Evolutionary conservation across 805 yeast species (phyloP).

Genomic region (Saccharomyces mikatae): DNA sequence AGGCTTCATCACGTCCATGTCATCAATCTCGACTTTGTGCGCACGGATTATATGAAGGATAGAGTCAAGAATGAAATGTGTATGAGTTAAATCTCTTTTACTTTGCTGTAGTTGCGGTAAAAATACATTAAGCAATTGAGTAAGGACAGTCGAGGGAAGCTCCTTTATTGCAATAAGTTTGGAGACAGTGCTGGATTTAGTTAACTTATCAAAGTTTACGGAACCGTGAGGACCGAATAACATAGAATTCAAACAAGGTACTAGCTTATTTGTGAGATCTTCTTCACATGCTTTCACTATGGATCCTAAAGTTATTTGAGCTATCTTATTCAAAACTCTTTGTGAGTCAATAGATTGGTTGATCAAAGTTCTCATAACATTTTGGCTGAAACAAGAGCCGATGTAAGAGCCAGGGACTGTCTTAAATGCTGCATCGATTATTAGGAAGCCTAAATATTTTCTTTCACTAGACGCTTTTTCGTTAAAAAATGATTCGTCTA

Average conservation of each 20-base stretch:
- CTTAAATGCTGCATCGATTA: slow-evolving; percentile 46
- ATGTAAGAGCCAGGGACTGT: slow-evolving; percentile 17
- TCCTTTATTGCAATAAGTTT: slow-evolving; percentile 28
- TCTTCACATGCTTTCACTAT: slow-evolving; percentile 35
- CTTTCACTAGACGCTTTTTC: slow-evolving; percentile 75
- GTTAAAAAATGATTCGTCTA: slow-evolving; percentile 75
- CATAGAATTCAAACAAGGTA: slow-evolving; percentile 30
- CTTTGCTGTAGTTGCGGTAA: slow-evolving; percentile 3
- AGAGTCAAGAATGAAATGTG: slow-evolving; percentile 53
- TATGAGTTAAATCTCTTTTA: slow-evolving; percentile 9
- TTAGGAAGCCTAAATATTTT: slow-evolving; percentile 77
- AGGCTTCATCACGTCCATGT: slow-evolving; percentile 19
- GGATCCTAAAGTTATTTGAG: slow-evolving; percentile 42
- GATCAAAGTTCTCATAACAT: slow-evolving; percentile 62
- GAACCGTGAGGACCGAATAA: slow-evolving; percentile 43
- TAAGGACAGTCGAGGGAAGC: slow-evolving; percentile 14
- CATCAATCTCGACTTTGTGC: slow-evolving; percentile 30
- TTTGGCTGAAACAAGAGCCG: slow-evolving; percentile 43
- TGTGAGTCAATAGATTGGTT: slow-evolving; percentile 65
- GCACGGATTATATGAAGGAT: slow-evolving; percentile 44
- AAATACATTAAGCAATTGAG: slow-evolving; percentile 18
- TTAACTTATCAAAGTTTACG: slow-evolving; percentile 65
- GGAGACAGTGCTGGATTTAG: slow-evolving; percentile 63
- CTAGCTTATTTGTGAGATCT: slow-evolving; percentile 30
- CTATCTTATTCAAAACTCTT: slow-evolving; percentile 59